phyloP scores from a whole-genome alignment of 108 stramenopile species.

The Cyclotella baltica region DNA sequence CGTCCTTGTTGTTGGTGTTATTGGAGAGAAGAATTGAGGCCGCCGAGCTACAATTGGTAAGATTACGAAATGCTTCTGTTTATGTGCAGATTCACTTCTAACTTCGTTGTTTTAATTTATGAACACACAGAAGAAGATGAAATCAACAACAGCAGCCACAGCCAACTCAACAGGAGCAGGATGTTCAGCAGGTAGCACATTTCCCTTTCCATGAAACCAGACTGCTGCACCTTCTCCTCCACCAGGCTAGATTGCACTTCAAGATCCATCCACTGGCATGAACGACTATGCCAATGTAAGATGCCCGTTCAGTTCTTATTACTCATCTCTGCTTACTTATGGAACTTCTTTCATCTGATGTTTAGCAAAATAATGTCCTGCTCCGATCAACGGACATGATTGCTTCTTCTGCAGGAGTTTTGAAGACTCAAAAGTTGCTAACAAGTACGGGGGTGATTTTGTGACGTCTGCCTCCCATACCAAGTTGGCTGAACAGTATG shows the following conservation, averaged over 20 bases:
- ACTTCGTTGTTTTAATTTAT: no score
- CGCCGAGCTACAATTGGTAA: no score
- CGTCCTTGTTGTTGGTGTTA: no score
- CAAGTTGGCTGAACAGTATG: conserved; percentile 84
- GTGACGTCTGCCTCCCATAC: conserved; percentile 89
- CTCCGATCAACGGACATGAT: conserved; percentile 18
- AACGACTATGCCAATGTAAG: no score
- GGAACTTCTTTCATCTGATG: no score
- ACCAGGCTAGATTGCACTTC: conserved; percentile 80
- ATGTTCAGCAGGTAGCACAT: conserved; percentile 46
- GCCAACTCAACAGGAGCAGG: conserved; percentile 53
- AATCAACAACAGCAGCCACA: conserved; percentile 40
- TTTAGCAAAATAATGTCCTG: conserved; percentile 62
- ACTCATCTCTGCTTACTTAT: not conserved
- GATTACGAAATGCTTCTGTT: no score
- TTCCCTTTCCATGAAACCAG: no score
- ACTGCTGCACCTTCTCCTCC: conserved; percentile 67
- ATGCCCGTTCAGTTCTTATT: not conserved
- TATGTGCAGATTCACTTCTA: no score
- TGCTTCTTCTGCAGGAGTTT: conserved; percentile 19
- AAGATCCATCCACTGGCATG: conserved; percentile 84
- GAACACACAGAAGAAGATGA: no score
- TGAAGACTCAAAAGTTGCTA: conserved; percentile 62
- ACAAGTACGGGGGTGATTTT: conserved; percentile 91
- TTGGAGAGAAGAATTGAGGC: no score